A percentile compares a stretch with the other conserved stretches of the same genome.
Evolutionary conservation across 2,329 filamentous ascomycete genomes (phyloP).

Genomic region (Pseudogymnoascus sp.): DNA sequence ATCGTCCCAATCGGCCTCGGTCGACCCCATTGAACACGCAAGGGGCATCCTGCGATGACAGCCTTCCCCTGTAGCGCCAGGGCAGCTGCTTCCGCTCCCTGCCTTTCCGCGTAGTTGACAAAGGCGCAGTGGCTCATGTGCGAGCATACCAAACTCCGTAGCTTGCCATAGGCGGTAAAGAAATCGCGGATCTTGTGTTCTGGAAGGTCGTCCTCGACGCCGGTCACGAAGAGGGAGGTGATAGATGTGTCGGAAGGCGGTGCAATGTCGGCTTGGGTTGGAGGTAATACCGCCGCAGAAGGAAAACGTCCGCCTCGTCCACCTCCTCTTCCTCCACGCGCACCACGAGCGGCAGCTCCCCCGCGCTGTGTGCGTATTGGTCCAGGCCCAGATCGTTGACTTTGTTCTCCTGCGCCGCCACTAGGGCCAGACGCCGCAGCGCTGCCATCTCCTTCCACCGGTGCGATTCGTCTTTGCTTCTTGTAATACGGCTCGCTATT

Average conservation of each 20-base stretch:
- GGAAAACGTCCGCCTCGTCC: constrained; percentile 51
- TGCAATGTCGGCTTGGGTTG: constrained; percentile 74
- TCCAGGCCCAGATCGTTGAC: constrained; percentile 52
- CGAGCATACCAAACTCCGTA: constrained; percentile 89
- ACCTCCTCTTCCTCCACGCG: constrained; percentile 34
- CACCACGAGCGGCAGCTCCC: constrained; percentile 34
- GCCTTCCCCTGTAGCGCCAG: constrained; percentile 79
- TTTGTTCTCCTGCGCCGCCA: constrained; percentile 26
- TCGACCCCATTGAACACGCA: constrained; percentile 86
- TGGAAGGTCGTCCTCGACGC: constrained; percentile 90
- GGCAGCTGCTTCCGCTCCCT: constrained; percentile 79
- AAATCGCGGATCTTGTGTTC: constrained; percentile 87
- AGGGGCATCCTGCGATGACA: constrained; percentile 81
- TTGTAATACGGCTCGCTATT: constrained; percentile 94
- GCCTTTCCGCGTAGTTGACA: constrained; percentile 82
- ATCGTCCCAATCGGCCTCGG: constrained; percentile 88
- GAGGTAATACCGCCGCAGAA: constrained; percentile 65
- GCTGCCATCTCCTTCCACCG: constrained; percentile 36
- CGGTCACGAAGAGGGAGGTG: constrained; percentile 89
- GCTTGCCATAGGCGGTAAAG: constrained; percentile 81
- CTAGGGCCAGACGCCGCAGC: constrained; percentile 35
- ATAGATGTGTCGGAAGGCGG: constrained; percentile 80
- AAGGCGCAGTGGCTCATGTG: constrained; percentile 97
- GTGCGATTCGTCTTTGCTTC: constrained; percentile 71
- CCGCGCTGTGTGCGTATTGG: constrained; percentile 70